These are phyloP conservation scores for Paraglomus brasilianum DNA, from an alignment of 192 early-diverging fungal species.

Conservation along the genomic window DNA sequence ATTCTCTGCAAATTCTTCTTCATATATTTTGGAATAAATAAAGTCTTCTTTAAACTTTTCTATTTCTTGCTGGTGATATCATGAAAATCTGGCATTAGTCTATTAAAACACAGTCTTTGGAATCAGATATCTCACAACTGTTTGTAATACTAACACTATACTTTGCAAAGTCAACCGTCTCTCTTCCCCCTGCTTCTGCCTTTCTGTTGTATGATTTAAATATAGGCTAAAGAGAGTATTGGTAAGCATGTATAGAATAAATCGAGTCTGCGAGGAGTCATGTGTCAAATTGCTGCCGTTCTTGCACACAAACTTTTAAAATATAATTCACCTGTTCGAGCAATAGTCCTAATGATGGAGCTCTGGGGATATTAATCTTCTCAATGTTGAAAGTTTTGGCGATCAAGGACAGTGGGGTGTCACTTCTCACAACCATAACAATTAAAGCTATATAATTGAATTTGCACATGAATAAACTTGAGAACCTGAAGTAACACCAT, in stretches of 20 bases:
- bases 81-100: no score
- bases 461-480: not conserved
- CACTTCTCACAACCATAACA: constrained; percentile 75
- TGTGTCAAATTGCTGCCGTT: no score
- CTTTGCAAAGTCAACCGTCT: constrained; percentile 55
- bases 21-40: constrained; percentile 80
- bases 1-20: constrained; percentile 67
- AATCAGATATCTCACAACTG: no score
- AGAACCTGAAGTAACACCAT: constrained; percentile 3
- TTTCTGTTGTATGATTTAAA: constrained; percentile 68
- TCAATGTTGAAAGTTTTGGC: constrained; percentile 58
- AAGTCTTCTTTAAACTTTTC: constrained; percentile 83
- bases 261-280: not conserved
- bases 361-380: constrained; percentile 95
- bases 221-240: constrained; percentile 41
- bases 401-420: constrained; percentile 69
- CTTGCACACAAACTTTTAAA: not conserved
- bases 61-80: constrained; percentile 56
- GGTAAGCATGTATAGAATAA: not conserved
- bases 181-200: constrained; percentile 35
- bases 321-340: constrained; percentile 64
- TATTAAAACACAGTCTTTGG: no score
- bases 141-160: constrained; percentile 40
- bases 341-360: constrained; percentile 85
- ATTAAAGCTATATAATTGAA: constrained; percentile 51